Evolutionary conservation across 345 rosid species (phyloP).

Genomic region (Gossypium longicalyx): DNA sequence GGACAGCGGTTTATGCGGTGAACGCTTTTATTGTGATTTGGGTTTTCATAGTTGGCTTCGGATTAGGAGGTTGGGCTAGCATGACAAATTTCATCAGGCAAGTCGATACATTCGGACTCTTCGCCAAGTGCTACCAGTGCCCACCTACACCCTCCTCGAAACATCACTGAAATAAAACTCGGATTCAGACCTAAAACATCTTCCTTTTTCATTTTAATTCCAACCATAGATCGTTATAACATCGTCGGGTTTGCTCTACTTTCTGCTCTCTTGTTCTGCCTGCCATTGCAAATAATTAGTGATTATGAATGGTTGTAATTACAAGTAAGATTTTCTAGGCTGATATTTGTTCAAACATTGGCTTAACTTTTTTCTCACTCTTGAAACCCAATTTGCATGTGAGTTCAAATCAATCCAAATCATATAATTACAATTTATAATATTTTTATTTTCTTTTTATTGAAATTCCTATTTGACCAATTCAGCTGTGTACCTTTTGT

Average conservation of each 20-base stretch:
- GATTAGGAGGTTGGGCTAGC: slow-evolving; percentile 91
- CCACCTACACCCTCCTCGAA: slow-evolving; percentile 28
- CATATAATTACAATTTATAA: not conserved
- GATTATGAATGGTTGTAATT: not conserved
- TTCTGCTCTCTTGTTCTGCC: slow-evolving; percentile 4
- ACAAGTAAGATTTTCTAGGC: not conserved
- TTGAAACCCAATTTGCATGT: slow-evolving; percentile 16
- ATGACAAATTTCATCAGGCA: slow-evolving; percentile 66
- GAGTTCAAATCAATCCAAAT: slow-evolving; percentile 16
- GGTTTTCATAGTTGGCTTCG: slow-evolving; percentile 71
- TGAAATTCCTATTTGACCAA: not conserved
- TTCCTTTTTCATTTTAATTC: not conserved
- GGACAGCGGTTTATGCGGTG: slow-evolving; percentile 63
- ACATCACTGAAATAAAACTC: slow-evolving; percentile 27
- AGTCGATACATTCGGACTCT: slow-evolving; percentile 78
- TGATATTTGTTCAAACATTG: not conserved
- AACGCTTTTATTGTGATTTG: slow-evolving; percentile 58
- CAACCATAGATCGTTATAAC: not conserved
- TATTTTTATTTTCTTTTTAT: too few relatives aligned
- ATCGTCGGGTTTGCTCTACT: slow-evolving; percentile 7
- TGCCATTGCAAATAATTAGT: not conserved
- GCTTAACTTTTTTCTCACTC: not conserved
- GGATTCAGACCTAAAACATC: not conserved
- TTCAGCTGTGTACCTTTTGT: not conserved
- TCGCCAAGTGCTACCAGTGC: slow-evolving; percentile 86